Base-by-base conservation (phyloP, 2,329 filamentous ascomycete species). In the Ophiocordyceps unilateralis region DNA sequence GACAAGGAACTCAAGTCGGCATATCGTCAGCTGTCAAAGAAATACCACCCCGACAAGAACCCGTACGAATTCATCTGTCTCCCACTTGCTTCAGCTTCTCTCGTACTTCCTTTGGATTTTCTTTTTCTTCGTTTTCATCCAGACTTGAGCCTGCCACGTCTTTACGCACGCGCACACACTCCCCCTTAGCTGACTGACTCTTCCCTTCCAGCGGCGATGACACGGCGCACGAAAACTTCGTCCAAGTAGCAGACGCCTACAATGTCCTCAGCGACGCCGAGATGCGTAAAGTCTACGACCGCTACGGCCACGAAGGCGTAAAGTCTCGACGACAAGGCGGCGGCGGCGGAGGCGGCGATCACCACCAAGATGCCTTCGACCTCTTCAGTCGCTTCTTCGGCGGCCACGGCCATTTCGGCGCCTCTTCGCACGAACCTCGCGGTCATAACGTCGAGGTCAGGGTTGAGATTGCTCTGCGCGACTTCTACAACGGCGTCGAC, bases 41-140 rank as follows among this genome's bases (percentile, higher is more conserved):
- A 93, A 60, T 95, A 75, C 61, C 91, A 98, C 58, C 91, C 91
- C 4, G 91, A 98, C 64, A 98, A 98, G 74, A 96, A 96, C 55
- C 87, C 89, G 81, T 91, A 74, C 54, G 82, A 66, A 41, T 44
- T 20, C 24, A 19, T 34, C 32, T 22, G 2, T 10, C 12, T 11
- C n/a, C 21, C 21, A 15, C 2, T 21, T 20, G 8, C 17, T 6
- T 39, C 20, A 22, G 10, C 34, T 30, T 38, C n/a, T n/a, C n/a
- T n/a, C n/a, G n/a, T n/a, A n/a, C n/a, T n/a, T n/a, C n/a, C n/a
- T n/a, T n/a, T n/a, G n/a, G n/a, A 20, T n/a, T 36, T 14, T n/a
- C 32, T 36, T 3, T 9, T 7, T n/a, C 32, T 14, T 36, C 19
- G 15, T 20, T 36, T 8, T 9, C 4, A 20, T 3, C 15, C 12